Evolutionary conservation across 1,284 basidiomycete species (phyloP).

Genomic region (Rhodotorula sp.): DNA sequence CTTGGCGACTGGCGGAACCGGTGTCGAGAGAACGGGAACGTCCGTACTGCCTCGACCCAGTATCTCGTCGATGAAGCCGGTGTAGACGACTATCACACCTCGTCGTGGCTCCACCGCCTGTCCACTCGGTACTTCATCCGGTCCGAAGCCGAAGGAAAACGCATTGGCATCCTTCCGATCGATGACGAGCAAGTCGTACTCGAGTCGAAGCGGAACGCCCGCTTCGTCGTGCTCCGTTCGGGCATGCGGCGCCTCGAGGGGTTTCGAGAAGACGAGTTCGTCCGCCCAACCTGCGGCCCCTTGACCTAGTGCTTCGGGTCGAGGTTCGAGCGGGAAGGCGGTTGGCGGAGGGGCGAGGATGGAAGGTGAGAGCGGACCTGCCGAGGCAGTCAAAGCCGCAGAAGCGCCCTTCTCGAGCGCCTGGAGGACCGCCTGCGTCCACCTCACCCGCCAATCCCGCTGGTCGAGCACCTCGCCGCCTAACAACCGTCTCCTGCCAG

Average conservation of each 20-base stretch:
- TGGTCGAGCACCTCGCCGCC: constrained; percentile 43
- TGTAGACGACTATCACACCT: constrained; percentile 44
- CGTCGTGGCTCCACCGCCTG: constrained; percentile 2
- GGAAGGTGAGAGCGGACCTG: not conserved
- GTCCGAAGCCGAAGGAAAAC: constrained; percentile 44
- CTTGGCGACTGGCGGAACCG: not conserved
- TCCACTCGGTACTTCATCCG: constrained; percentile 11
- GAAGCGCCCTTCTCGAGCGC: constrained; percentile 34
- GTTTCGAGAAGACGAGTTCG: constrained; percentile 23
- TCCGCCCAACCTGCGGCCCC: constrained; percentile 8
- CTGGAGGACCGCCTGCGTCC: constrained; percentile 38
- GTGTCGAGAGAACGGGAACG: not conserved
- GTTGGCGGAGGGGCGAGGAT: constrained; percentile 29
- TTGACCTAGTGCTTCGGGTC: not conserved
- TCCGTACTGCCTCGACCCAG: constrained; percentile 4
- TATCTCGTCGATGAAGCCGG: constrained; percentile 45
- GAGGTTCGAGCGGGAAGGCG: constrained; percentile 18
- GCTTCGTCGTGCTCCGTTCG: not conserved
- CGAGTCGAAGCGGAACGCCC: constrained; percentile 15
- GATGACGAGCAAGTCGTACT: constrained; percentile 43
- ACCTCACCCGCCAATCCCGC: constrained; percentile 42
- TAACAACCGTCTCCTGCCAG: constrained; percentile 33
- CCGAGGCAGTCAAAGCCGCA: not conserved
- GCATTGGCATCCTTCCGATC: constrained; percentile 43
- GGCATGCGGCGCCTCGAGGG: not conserved